Base-by-base conservation (phyloP, 495 filamentous ascomycete species). In the Xylaria bambusicola region DNA sequence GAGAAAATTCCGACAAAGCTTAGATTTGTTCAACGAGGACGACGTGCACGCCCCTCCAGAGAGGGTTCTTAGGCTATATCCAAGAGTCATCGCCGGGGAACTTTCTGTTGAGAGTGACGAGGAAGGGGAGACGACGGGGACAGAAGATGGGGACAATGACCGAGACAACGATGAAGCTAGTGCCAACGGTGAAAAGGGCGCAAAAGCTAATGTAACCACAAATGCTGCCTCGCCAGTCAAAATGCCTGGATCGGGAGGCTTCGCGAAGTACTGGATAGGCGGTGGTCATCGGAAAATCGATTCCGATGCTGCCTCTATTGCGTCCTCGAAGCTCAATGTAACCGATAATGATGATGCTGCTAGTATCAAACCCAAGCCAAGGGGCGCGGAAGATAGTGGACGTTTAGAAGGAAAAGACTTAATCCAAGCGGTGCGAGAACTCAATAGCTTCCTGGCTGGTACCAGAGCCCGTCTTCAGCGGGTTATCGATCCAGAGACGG, bases 11-110 rank as follows among this genome's bases (percentile, higher is more conserved):
- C 82, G 87, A 33, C 88, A 95, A n/a, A 88, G 92, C 6, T 77
- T 99, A 70, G 92, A 96, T 60, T 76, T 98, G 13, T 98, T 98
- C 73, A 90, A 89, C 7, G 78, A 80, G 62, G 80, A 80, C 12
- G 87, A 93, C 21, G 88, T 97, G 2, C 84, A 89, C 48, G 93
- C 94, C 0, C 89, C 95, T 8, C 93, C 94, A 1, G 90, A 95
- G 71, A 82, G 88, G 58, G 93, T 97, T 1, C 88, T 99, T 60
- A 84, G 82, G 50, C 73, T 98, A 8, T 99, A 91, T 64, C 94
- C 94, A 7, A 86, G 75, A 60, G 77, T 84, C 18, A 93, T 99
- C 57, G 90, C 93, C 3, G 94, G 95, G 0, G 86, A 92, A 15
- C 75, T 94, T 0, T 89, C 91, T 0, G 77, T 58, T 12, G 80